Conservation (phyloP, 805 yeast genomes). For the Lipomyces starkeyi region DNA sequence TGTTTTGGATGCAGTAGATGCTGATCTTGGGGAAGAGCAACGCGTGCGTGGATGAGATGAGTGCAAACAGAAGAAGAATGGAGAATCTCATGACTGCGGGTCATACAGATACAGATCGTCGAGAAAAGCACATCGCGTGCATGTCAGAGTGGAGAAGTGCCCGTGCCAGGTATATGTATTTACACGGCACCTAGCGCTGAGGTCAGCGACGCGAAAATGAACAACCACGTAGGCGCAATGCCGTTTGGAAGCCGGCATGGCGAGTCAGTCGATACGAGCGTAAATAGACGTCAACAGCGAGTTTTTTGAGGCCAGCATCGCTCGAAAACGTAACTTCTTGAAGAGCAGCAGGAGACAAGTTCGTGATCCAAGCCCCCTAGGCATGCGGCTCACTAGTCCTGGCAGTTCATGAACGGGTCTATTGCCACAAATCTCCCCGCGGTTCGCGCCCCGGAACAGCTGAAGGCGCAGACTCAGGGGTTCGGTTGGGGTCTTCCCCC, state of each 20-base stretch:
- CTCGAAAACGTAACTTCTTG: not conserved
- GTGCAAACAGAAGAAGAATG: not conserved
- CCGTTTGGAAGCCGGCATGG: not conserved
- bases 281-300: not conserved
- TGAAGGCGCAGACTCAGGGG: not conserved
- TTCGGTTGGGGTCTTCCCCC: not conserved
- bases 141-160: not conserved
- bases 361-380: no score
- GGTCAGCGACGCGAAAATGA: not conserved
- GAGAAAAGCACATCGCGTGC: not conserved
- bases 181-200: no score
- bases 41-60: constrained; percentile 6
- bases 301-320: not conserved
- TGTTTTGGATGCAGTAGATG: constrained; percentile 8
- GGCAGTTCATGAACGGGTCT: not conserved
- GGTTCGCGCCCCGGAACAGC: not conserved
- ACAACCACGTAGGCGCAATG: not conserved
- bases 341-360: no score
- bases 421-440: not conserved
- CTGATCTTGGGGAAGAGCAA: constrained; percentile 20
- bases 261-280: not conserved
- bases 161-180: not conserved
- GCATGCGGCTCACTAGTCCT: not conserved
- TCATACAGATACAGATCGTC: not conserved
- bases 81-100: not conserved